phyloP scores from a whole-genome alignment of 371 early-diverging fungal genomes.

The Batkoa obscura region DNA sequence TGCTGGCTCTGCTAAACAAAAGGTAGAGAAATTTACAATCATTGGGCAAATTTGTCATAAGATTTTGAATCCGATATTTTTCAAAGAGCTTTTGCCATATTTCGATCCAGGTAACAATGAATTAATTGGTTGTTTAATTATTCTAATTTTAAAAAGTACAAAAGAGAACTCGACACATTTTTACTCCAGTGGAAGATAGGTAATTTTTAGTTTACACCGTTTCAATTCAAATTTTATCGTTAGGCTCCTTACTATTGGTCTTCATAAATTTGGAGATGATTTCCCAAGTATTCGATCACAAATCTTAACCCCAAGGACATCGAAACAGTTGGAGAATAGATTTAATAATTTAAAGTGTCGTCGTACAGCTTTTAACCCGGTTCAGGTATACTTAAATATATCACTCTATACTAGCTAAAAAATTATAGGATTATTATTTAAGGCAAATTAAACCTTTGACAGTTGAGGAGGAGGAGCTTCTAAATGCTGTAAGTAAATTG shows the following conservation, averaged over 20 bases:
- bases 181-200: conserved; percentile 1
- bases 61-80: conserved; percentile 3
- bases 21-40: background rate
- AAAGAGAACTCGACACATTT: background rate
- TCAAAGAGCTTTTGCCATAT: background rate
- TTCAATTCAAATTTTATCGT: conserved; percentile 2
- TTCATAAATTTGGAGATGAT: conserved; percentile 22
- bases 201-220: background rate
- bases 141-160: background rate
- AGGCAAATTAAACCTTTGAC: conserved; percentile 17
- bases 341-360: conserved; percentile 19
- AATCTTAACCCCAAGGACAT: conserved; percentile 19
- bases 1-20: background rate
- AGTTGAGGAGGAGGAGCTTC: conserved; percentile 19
- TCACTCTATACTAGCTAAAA: background rate
- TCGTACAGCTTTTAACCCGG: conserved; percentile 13
- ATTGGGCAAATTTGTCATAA: background rate
- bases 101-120: background rate
- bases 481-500: conserved; percentile 7
- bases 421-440: conserved; percentile 14
- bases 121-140: background rate
- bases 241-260: conserved; percentile 14
- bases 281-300: conserved; percentile 17
- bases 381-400: conserved; percentile 8
- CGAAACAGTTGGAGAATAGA: conserved; percentile 18